Evolutionary conservation across 2,329 filamentous ascomycete species (phyloP), one percentile per base, ranked within the genome.

Genomic region (Rosellinia necatrix): DNA sequence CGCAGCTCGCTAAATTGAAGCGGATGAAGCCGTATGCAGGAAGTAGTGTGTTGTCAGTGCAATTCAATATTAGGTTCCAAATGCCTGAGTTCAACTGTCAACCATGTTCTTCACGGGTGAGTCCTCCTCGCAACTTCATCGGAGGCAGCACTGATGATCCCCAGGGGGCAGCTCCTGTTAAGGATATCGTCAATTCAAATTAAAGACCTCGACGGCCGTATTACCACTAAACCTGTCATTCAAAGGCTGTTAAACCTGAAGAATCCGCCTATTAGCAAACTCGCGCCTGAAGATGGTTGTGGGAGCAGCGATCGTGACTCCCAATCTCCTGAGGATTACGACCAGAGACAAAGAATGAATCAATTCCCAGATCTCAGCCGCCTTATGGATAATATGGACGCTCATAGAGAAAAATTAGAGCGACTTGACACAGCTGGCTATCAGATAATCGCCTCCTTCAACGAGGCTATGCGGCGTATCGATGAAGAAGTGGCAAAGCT

Each of bases 61-160:
- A 38, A 53, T 17, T 53, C 66, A 13, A 53, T 67, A 1, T 35
- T 78, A 8, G 75, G 75, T 6, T 64, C 74, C 8, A 68, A 65
- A 49, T 76, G 72, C 60, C 12, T 74, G 7, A 61, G 62, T 0
- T 71, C 68, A 10, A 68, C 73, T 0, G 41, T 65, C 1, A 75
- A 75, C 42, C 74, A 77, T 60, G 70, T 72, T 19, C 55, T 78
- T 21, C 53, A 70, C 15, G 59, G 70, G 76, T 78, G 60, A 61
- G 71, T 59, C n/a, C 7, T 41, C 32, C 40, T 13, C 22, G 29
- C 24, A 22, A 10, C 17, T 46, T n/a, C 21, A 9, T 12, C 15
- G 9, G n/a, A 40, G 8, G 25, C 12, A 13, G 24, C 41, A n/a
- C 54, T 59, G 7, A 58, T 59, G 8, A 8, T 22, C 13, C n/a